Base-by-base conservation (phyloP, 2,329 filamentous ascomycete species). In the Mycosphaerelloides madeirae region DNA sequence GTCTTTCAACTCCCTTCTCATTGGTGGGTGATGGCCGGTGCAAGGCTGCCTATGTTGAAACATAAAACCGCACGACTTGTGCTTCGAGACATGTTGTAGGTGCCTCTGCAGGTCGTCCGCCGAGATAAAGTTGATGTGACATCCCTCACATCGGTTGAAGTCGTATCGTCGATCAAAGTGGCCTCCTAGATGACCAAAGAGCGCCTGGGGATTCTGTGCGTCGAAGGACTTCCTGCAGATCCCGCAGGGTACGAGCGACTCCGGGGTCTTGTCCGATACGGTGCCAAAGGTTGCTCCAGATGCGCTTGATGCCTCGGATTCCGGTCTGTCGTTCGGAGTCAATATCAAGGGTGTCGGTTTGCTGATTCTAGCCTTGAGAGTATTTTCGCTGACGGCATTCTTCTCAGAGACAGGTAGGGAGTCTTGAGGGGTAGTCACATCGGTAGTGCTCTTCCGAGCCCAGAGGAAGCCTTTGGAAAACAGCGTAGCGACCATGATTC, bases 11-110 rank as follows among this genome's bases (percentile, higher is more conserved):
- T 29, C 13, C 9, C 20, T 11, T n/a, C 20, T 15, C 9, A 12
- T 36, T 11, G 52, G 53, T 1, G 50, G 51, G 39, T 57, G 54
- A 43, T 57, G 54, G 4, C 54, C 54, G 3, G 35, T 45, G 18
- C 54, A 57, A 2, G 44, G 40, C 11, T 41, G 29, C 9, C 15
- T 32, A 34, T 57, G 54, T 8, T 48, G 29, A 36, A 56, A 56
- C 20, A 46, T 43, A 35, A 48, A 54, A 20, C 53, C 54, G 42
- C 54, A 57, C 3, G 14, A 18, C 13, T 29, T 25, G 29, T 56
- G 39, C 16, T 38, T 32, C 3, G 20, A 25, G 7, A 43, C 50
- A 19, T 38, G 39, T 4, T 29, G 28, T 16, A 42, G 16, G 32
- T 57, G 54, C 16, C 28, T 22, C 5, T 35, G 29, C 6, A 55